Evolutionary conservation across 2,329 filamentous ascomycete species (phyloP).

Genomic region (Colletotrichum chlorophyti): DNA sequence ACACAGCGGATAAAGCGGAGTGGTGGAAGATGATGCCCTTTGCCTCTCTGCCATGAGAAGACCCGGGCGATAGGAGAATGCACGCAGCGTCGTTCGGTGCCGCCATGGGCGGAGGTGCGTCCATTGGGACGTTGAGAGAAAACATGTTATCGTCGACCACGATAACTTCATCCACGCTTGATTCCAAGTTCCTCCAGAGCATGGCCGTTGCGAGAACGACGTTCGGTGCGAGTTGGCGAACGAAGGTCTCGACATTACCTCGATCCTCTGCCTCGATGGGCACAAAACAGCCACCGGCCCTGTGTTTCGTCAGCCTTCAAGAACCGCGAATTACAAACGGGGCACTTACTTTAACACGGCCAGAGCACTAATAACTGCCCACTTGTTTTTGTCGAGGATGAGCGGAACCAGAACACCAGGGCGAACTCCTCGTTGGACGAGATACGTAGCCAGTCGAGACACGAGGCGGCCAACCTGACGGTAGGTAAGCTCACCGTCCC

Average conservation of each 20-base stretch:
- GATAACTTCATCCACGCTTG: slow-evolving; percentile 47
- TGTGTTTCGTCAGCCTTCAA: too few species aligned
- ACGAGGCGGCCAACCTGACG: slow-evolving; percentile 45
- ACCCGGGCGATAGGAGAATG: slow-evolving; percentile 66
- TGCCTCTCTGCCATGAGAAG: slow-evolving; percentile 54
- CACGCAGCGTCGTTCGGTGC: slow-evolving; percentile 60
- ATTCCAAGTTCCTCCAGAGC: slow-evolving; percentile 46
- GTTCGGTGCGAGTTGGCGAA: slow-evolving; percentile 50
- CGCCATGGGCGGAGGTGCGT: slow-evolving; percentile 40
- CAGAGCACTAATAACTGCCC: slow-evolving; percentile 73
- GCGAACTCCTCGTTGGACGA: slow-evolving; percentile 57
- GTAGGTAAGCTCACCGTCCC: slow-evolving; percentile 54
- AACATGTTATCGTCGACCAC: slow-evolving; percentile 51
- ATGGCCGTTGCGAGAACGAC: slow-evolving; percentile 53
- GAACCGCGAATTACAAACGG: too few species aligned
- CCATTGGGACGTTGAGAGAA: slow-evolving; percentile 22
- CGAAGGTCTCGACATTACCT: slow-evolving; percentile 47
- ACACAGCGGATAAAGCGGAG: slow-evolving; percentile 60
- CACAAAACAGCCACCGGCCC: slow-evolving; percentile 57
- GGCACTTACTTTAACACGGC: slow-evolving; percentile 72
- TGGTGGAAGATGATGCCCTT: slow-evolving; percentile 71
- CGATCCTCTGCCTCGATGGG: slow-evolving; percentile 55
- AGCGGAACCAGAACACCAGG: slow-evolving; percentile 67
- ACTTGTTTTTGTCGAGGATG: slow-evolving; percentile 72
- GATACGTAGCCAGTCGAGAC: slow-evolving; percentile 47